Base-by-base conservation (phyloP, 495 filamentous ascomycete genomes). In the Trypethelium eluteriae region DNA sequence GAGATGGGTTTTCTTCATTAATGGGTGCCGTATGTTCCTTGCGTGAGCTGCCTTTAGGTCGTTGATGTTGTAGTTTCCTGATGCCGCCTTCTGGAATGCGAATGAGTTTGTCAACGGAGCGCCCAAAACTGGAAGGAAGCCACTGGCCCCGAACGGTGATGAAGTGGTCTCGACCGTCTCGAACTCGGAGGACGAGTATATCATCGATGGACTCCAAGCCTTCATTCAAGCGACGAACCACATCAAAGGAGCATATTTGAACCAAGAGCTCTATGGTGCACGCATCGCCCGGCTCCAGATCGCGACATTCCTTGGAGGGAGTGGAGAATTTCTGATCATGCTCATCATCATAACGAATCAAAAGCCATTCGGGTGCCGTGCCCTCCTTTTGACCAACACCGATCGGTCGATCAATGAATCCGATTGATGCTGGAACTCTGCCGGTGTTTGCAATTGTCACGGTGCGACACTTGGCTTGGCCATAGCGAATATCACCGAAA, bases 381-480 rank as follows among this genome's bases (percentile, higher is more conserved):
- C 76, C 71, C 0, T 71, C 73, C 1, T 78, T 64, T n/a, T 78
- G 74, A 10, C 79, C 84, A 9, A 75, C 74, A 0, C 76, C 74
- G n/a, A 80, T 76, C 5, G 88, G 86, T 62, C 86, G 83, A 64
- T 90, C 85, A 0, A 91, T 83, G 68, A 98, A 93, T 7, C 78
- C 81, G 69, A 96, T 86, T 2, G 79, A 88, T 0, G 95, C 92
- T 44, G 83, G 76, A 0, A 92, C 88, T 25, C 88, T 79, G 34
- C 95, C 88, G 0, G 93, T 98, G 65, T 99, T 99, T 4, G 95
- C 95, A 39, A 98, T 84, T 6, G 92, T 96, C 44, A 98, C 69
- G 12, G 75, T 81, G 7, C 88, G 82, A 11, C 76, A 81, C 70
- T 88, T 82, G 5, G 82, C 80, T 49, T 86, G 82, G n/a, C 86